These are phyloP conservation scores for Hortiboletus campestris DNA, from an alignment of 768 basidiomycete genomes.

Conservation along the genomic window DNA sequence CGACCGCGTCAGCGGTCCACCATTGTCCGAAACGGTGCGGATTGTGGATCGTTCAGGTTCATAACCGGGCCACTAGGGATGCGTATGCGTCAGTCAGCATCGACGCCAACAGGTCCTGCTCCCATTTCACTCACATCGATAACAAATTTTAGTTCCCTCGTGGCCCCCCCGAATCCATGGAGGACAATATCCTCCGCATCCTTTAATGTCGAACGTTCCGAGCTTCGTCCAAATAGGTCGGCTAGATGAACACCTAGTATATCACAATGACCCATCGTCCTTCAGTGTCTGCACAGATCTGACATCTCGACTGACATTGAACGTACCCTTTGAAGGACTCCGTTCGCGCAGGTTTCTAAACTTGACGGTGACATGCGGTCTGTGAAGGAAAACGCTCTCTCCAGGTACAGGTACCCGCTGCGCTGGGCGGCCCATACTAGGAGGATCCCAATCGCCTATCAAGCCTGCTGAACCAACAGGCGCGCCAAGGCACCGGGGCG, in stretches of 20 bases:
- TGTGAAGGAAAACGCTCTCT: not conserved
- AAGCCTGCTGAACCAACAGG: not conserved
- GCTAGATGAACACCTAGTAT: not conserved
- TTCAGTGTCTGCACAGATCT: not conserved
- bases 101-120: not conserved
- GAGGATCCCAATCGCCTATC: not conserved
- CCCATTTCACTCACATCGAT: not conserved
- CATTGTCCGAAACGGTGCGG: not conserved
- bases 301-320: not conserved
- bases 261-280: not conserved
- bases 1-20: not conserved
- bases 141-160: not conserved
- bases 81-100: not conserved
- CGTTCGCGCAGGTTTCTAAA: not conserved
- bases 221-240: not conserved
- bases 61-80: constrained; percentile 1
- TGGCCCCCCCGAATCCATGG: not conserved
- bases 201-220: not conserved
- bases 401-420: not conserved
- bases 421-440: not conserved
- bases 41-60: not conserved
- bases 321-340: not conserved
- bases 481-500: not conserved
- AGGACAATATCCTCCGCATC: not conserved
- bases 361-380: not conserved